Base-by-base conservation (phyloP, 139 green algal genomes). In the Pleodorina starrii region DNA sequence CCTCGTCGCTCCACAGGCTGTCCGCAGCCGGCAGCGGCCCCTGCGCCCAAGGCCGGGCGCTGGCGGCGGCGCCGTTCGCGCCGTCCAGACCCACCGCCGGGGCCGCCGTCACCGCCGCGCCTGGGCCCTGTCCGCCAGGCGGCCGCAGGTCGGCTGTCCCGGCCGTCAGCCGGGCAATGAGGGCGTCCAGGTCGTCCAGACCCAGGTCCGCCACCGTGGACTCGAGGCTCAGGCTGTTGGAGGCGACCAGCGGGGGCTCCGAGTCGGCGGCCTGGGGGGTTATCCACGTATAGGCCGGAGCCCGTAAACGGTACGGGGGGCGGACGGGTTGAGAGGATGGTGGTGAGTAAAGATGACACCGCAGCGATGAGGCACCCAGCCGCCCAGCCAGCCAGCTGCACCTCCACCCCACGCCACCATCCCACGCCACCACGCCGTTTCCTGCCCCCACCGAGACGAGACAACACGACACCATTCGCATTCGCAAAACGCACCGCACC, bases 1-100 rank as follows among this genome's bases (percentile, higher is more conserved):
- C 84, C 69, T 89, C 84, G 27, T 89, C 84, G 69, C 84, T 89
- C 84, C 84, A 89, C 10, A 89, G 29, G 35, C 48, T 82, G 1
- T 82, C 69, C 38, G 84, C 48, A 0, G 84, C 69, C 2, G 84
- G 84, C 36, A 89, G 69, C 6, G 32, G 48, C 29, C 38, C 51
- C 51, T 40, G 42, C 1, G 43, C 42, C 72, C 72, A 80, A 38
- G 21, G 36, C 19, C 57, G 21, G 48, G 48, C 48, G 63, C 63
- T 73, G 12, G 2, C 21, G 35, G 63, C 63, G 35, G 6, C n/a
- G 25, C 76, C 14, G 38, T 10, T 46, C 3, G 11, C 78, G 19
- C 21, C 16, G 14, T 35, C 35, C 17, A 23, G 4, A 29, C 36
- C 54, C 36, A 43, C 42, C 43, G 17, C 40, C 0, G 79, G 10